Base-by-base conservation (phyloP, 202 grass and related monocot species). In the Panicum hallii region DNA sequence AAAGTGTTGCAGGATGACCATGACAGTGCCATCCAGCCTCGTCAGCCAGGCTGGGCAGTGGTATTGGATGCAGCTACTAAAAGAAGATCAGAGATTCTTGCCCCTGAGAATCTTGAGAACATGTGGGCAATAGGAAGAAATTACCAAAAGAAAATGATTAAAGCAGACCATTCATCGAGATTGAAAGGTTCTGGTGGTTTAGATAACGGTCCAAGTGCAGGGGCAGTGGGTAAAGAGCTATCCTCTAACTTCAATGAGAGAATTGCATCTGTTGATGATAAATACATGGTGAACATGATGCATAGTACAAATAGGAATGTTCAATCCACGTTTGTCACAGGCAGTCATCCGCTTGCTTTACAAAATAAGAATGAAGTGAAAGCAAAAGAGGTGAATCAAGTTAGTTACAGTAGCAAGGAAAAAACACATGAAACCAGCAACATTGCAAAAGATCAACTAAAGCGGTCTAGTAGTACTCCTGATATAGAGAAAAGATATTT, bases 71-170 rank as follows among this genome's bases (percentile, higher is more conserved):
- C 97, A 84, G 90, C 93, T 89, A 94, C 91, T 70, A 91, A 96
- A 92, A 96, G 93, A 72, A 81, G 91, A 79, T 89, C 88, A 71
- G 70, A 96, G 76, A 86, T 99, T 81, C 93, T 99, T 91, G 91
- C 93, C 43, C 97, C 97, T 73, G 97, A 99, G 80, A 99, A 99
- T 89, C 90, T 99, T 89, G 97, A 99, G 50, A 99, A 99, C 72
- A 94, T 99, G 93, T 99, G 97, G 97, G 87, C 97, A 55, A 99
- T 94, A 77, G 97, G 97, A 74, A 93, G 91, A 87, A 93, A 99
- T 86, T 96, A 96, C 77, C 91, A 91, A 88, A 92, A 99, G 90
- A 99, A 99, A 88, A 88, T 94, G 48, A 48, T 85, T 42, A 96
- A 99, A 84, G 76, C 67, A 38, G 83, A 90, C 19, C 56, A 66